Conservation (phyloP, 768 basidiomycete species). For the Amanita exitialis region DNA sequence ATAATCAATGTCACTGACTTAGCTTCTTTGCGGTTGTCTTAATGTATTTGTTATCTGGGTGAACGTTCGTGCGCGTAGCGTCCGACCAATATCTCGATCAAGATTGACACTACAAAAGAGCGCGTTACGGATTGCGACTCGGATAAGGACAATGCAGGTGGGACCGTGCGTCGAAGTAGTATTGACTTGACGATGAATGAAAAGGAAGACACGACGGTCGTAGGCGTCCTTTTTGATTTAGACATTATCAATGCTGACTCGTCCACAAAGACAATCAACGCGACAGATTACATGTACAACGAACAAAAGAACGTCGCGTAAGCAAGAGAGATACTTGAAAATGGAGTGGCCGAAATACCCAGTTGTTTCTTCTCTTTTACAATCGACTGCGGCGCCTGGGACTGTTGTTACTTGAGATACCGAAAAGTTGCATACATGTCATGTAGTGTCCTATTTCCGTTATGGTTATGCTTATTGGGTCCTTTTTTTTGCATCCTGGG, state of each 20-base stretch:
- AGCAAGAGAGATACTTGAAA: no score
- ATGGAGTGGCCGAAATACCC: no score
- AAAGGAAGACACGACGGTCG: neutral
- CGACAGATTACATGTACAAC: neutral
- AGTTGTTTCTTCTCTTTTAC: neutral
- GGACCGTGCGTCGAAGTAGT: neutral
- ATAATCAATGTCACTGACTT: neutral
- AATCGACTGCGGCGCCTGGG: neutral
- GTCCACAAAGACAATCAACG: neutral
- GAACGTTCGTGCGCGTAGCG: conserved; percentile 16
- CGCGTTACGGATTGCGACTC: conserved; percentile 26
- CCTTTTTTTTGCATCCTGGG: neutral
- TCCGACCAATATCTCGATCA: conserved; percentile 40
- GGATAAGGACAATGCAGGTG: conserved; percentile 17
- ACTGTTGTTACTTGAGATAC: neutral
- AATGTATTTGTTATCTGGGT: neutral
- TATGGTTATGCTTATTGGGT: neutral
- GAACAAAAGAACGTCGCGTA: neutral
- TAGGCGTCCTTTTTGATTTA: neutral
- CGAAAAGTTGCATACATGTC: neutral
- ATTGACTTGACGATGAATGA: conserved; percentile 1
- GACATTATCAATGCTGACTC: neutral
- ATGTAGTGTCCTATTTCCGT: neutral
- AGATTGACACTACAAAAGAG: conserved; percentile 45
- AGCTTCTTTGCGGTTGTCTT: neutral